phyloP scores from a whole-genome alignment of 495 filamentous ascomycete genomes.

The Daldinia vernicosa region DNA sequence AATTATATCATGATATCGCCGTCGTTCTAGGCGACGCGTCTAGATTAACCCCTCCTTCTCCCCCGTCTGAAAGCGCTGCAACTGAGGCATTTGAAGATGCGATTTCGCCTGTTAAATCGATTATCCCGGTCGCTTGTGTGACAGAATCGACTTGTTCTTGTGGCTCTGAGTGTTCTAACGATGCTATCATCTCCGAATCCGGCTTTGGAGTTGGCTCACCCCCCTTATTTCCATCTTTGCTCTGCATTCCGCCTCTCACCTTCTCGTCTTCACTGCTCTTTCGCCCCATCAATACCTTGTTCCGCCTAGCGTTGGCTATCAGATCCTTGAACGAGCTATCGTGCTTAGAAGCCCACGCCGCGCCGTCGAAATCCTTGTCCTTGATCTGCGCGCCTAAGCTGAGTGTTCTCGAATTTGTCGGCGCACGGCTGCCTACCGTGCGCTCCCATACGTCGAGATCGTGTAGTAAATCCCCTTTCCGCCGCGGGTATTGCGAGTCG shows the following conservation, averaged over 20 bases:
- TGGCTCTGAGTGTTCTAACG: constrained; percentile 6
- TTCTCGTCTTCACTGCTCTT: constrained; percentile 3
- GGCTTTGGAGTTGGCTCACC: constrained; percentile 7
- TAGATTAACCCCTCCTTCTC: constrained; percentile 8
- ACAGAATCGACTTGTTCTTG: constrained; percentile 1
- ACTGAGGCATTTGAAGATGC: constrained; percentile 10
- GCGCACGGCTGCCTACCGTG: constrained; percentile 67
- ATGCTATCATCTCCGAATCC: constrained; percentile 26
- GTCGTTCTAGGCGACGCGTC: constrained; percentile 14
- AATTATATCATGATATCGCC: constrained; percentile 18
- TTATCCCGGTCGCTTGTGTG: constrained; percentile 7
- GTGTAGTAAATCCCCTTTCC: constrained; percentile 72
- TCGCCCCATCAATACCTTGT: constrained; percentile 49
- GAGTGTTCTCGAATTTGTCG: constrained; percentile 44
- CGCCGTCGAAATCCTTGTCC: constrained; percentile 84
- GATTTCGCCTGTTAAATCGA: constrained; percentile 29
- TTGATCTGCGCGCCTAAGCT: constrained; percentile 59
- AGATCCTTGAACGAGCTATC: constrained; percentile 75
- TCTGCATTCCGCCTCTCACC: not conserved
- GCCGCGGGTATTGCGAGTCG: constrained; percentile 77
- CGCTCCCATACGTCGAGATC: constrained; percentile 88
- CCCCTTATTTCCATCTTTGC: not conserved
- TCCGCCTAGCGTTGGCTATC: constrained; percentile 72
- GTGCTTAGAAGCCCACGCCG: constrained; percentile 77
- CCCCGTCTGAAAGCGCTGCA: constrained; percentile 5